Percentiles rank a stretch among this genome's conserved stretches.
These are phyloP conservation scores for Chlamydomonas sp. DNA, from an alignment of 139 green algal species.

Conservation along the genomic window DNA sequence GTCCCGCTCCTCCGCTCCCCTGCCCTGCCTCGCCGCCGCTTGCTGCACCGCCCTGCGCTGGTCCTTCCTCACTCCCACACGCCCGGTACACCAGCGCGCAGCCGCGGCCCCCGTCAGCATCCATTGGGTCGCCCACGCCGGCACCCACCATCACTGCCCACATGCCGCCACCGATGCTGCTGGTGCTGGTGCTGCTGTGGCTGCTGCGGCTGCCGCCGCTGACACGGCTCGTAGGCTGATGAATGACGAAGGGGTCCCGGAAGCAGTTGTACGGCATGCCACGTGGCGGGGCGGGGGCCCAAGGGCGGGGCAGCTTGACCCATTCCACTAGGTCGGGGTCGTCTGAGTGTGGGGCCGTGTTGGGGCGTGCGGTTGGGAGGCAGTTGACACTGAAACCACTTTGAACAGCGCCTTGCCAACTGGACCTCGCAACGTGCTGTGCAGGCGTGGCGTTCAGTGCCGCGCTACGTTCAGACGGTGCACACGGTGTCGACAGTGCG, in stretches of 20 bases:
- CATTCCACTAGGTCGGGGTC: slow-evolving; percentile 54
- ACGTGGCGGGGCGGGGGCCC: slow-evolving; percentile 68
- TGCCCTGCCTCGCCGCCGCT: no score
- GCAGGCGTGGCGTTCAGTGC: no score
- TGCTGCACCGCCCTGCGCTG: no score
- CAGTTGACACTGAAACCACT: no score
- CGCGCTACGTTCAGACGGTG: no score
- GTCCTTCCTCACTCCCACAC: not conserved
- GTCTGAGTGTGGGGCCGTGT: slow-evolving; percentile 15
- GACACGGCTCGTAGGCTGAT: slow-evolving; percentile 12
- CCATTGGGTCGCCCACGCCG: not conserved
- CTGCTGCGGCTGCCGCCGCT: not conserved
- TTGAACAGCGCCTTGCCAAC: no score
- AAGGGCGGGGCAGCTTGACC: slow-evolving; percentile 36
- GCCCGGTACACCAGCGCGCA: slow-evolving; percentile 48
- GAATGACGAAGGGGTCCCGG: slow-evolving; percentile 84
- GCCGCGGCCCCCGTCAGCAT: not conserved
- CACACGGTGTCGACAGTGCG: no score
- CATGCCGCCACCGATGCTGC: not conserved
- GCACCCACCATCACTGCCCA: slow-evolving; percentile 74
- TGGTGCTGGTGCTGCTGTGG: not conserved
- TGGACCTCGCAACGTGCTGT: no score
- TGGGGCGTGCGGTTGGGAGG: no score
- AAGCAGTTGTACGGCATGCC: slow-evolving; percentile 74
- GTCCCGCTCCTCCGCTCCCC: no score